Conservation (phyloP, 805 yeast genomes). For the Zygosaccharomyces gambellarensis region DNA sequence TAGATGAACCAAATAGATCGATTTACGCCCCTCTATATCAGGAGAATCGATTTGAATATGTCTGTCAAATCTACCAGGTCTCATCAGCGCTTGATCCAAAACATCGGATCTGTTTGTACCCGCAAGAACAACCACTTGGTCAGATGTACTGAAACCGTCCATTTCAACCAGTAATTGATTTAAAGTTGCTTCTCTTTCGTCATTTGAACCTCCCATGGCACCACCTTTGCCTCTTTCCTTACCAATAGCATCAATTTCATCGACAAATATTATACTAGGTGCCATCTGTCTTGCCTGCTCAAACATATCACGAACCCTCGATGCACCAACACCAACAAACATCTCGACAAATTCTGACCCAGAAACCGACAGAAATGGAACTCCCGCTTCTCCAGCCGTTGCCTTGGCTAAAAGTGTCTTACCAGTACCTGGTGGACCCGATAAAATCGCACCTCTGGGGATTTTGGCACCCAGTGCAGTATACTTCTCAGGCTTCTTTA, state of each 20-base stretch:
- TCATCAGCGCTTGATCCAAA: constrained; percentile 78
- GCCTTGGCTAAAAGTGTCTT: constrained; percentile 89
- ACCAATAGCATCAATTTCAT: constrained; percentile 95
- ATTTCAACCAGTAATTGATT: constrained; percentile 90
- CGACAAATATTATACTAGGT: constrained; percentile 86
- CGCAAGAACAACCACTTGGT: constrained; percentile 89
- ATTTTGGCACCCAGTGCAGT: constrained; percentile 89
- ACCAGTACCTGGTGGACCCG: constrained; percentile 98
- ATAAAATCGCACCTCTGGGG: constrained; percentile 89
- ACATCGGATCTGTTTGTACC: constrained; percentile 94
- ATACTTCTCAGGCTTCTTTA: constrained; percentile 79
- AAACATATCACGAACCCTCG: constrained; percentile 88
- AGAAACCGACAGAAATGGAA: constrained; percentile 84
- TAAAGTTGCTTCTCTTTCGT: constrained; percentile 88
- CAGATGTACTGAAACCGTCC: constrained; percentile 88
- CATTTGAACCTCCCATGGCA: constrained; percentile 74
- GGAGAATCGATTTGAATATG: constrained; percentile 84
- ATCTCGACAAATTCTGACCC: constrained; percentile 96
- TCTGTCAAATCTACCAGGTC: constrained; percentile 95
- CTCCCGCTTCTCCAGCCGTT: constrained; percentile 95
- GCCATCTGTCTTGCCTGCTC: constrained; percentile 86
- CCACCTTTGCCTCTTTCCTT: constrained; percentile 74
- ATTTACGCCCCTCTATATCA: constrained; percentile 83
- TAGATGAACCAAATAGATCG: constrained; percentile 78
- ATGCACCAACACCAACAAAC: constrained; percentile 96